Base-by-base conservation (phyloP, 768 basidiomycete genomes). In the Hypsizygus marmoreus region DNA sequence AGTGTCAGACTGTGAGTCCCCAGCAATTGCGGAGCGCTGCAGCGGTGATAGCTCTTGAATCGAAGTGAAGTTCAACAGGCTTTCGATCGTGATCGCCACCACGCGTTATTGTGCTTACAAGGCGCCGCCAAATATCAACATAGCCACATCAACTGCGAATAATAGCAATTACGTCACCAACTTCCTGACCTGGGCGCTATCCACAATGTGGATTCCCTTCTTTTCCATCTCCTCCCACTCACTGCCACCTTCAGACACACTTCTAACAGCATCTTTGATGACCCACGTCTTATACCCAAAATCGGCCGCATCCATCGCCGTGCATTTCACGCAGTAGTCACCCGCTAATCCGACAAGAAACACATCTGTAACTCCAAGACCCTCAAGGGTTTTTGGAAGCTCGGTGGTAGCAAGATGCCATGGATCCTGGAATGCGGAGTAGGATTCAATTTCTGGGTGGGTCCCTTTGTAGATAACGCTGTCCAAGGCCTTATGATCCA, bases 351-450 rank as follows among this genome's bases (percentile, higher is more conserved):
- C 84, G 6, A 76, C 76, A 28, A 90, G 62, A 43, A 81, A 82
- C 13, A 92, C 65, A 44, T 82, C 77, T 11, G 76, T 76, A 9
- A 88, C 72, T 1, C 60, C 67, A 31, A 69, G 64, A 33, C 64
- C 63, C 44, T 61, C 54, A 39, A 85, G 63, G 20, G 71, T 47
- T 17, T 42, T 57, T 40, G 72, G 71, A n/a, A 86, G 73, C 6
- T 72, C 70, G 7, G 80, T 82, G 45, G 67, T 60, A 40, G 67
- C 50, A 44, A 70, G 66, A 19, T 69, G 71, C 71, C 80, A 78
- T 32, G 77, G 74, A 54, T 84, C 81, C 36, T 70, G 73, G 57
- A 92, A 92, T 1, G 85, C 89, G n/a, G 86, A 88, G 59, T 93
- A 93, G 32, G 82, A 82, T 59, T 93, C 91, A 53, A 91, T 73